Percentiles rank a stretch among this genome's conserved stretches.
Evolutionary conservation across 192 early-diverging fungal species (phyloP).

Genomic region (Podochytrium sp.): DNA sequence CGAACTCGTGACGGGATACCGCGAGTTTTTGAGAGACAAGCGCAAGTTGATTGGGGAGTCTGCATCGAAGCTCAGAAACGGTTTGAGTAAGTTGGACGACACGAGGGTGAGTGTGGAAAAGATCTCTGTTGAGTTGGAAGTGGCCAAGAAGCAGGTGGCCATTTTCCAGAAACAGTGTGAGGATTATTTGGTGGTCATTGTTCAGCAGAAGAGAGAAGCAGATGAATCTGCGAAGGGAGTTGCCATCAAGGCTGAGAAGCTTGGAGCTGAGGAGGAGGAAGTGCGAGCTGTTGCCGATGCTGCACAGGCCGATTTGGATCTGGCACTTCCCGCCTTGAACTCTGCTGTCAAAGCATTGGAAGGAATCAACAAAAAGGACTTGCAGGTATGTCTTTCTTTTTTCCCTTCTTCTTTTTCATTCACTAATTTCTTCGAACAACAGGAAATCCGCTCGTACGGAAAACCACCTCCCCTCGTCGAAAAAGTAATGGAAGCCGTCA

Average conservation of each 20-base stretch:
- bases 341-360: constrained; percentile 63
- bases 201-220: constrained; percentile 68
- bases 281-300: constrained; percentile 61
- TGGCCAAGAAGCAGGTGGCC: constrained; percentile 64
- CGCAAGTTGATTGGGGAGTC: constrained; percentile 59
- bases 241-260: constrained; percentile 60
- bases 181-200: constrained; percentile 68
- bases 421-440: not conserved
- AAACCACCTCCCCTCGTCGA: constrained; percentile 67
- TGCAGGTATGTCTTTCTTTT: constrained; percentile 30
- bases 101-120: constrained; percentile 60
- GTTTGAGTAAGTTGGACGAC: constrained; percentile 65
- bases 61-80: constrained; percentile 57
- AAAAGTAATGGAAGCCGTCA: constrained; percentile 67
- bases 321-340: constrained; percentile 60
- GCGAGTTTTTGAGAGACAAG: constrained; percentile 57
- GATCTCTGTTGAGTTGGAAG: constrained; percentile 64
- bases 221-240: constrained; percentile 68
- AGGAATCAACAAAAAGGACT: constrained; percentile 64
- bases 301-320: constrained; percentile 64
- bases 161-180: constrained; percentile 68
- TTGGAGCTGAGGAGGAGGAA: constrained; percentile 64
- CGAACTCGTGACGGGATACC: constrained; percentile 60
- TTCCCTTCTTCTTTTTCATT: too few relatives aligned
- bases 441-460: constrained; percentile 60